Evolutionary conservation across 2,329 filamentous ascomycete genomes (phyloP), one percentile per base, ranked within the genome.

Genomic region (Penicillium sp.): DNA sequence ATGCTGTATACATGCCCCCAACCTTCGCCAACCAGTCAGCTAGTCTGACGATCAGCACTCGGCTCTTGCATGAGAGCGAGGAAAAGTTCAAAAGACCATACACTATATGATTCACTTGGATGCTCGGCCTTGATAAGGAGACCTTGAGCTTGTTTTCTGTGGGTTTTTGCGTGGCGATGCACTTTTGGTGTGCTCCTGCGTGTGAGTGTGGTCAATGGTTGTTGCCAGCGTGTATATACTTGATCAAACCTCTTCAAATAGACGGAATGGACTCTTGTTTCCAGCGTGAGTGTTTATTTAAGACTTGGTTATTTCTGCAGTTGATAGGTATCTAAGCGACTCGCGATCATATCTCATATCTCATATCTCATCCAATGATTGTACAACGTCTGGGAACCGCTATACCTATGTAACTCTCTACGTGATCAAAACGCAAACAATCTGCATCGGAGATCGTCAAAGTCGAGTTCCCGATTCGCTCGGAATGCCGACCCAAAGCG

Each of bases 261-360:
- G 70, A 73, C 67, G 70, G 66, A 71, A 72, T 69, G 66, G 65
- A 66, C 55, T 59, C 55, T 57, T 63, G 58, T 62, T 56, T 41
- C 51, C 54, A 59, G 69, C 73, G 72, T 71, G 17, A 38, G 38
- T 38, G 42, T 14, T 7, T 31, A 1, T 8, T 31, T 2, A 8
- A 31, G 4, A 8, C 28, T 31, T 2, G 7, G 28, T 11, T 12
- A 41, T 10, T 20, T 22, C 39, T 5, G n/a, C 8, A 17, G 39
- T 20, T 48, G 43, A 20, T 20, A 20, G 20, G 22, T 25, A 5
- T 17, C 7, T 4, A 31, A 28, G 12, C 28, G 12, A 31, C n/a
- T 10, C 2, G 31, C 43, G 14, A 31, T 25, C 20, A n/a, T 5
- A 15, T 15, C 20, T 20, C 20, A 20, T 20, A 20, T 20, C 20